phyloP scores from a whole-genome alignment of 768 basidiomycete species.

The Cystobasidiopsis lactophilus region DNA sequence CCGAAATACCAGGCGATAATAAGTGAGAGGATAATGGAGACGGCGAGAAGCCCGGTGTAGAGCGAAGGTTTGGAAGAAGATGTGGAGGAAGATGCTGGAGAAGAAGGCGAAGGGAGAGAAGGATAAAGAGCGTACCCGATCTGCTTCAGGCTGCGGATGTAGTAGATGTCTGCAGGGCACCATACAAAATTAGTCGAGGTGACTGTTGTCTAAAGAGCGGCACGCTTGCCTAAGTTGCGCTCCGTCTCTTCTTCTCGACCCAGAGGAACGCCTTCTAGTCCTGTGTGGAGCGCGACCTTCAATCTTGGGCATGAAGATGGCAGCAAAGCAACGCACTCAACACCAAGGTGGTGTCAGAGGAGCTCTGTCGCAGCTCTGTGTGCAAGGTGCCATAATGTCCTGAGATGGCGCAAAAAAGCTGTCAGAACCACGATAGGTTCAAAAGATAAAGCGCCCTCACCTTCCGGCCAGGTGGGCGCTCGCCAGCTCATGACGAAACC shows the following conservation, averaged over 20 bases:
- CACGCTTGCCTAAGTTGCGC: background rate
- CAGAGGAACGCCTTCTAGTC: constrained; percentile 15
- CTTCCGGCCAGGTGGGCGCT: constrained; percentile 20
- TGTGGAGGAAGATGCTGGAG: background rate
- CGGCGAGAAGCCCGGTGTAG: too few relatives aligned
- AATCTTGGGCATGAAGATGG: background rate
- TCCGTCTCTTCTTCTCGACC: constrained; percentile 21
- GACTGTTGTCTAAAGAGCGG: background rate
- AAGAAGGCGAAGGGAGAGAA: constrained; percentile 2
- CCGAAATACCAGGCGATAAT: background rate
- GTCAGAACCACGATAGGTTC: too few relatives aligned
- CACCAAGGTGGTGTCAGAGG: constrained; percentile 15
- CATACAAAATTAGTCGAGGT: background rate
- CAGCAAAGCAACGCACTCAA: constrained; percentile 2
- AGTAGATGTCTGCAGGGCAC: constrained; percentile 7
- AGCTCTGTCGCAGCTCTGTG: constrained; percentile 14
- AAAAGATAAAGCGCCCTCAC: too few relatives aligned
- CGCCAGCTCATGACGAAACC: constrained; percentile 13
- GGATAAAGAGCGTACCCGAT: constrained; percentile 7
- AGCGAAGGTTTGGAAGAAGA: background rate
- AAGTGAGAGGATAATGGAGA: background rate
- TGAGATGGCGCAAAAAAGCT: background rate
- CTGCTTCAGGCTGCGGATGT: constrained; percentile 12
- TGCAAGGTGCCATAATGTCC: constrained; percentile 17
- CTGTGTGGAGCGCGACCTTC: background rate